Evolutionary conservation across 129 eudicot species (phyloP).

Genomic region (Tagetes erecta): DNA sequence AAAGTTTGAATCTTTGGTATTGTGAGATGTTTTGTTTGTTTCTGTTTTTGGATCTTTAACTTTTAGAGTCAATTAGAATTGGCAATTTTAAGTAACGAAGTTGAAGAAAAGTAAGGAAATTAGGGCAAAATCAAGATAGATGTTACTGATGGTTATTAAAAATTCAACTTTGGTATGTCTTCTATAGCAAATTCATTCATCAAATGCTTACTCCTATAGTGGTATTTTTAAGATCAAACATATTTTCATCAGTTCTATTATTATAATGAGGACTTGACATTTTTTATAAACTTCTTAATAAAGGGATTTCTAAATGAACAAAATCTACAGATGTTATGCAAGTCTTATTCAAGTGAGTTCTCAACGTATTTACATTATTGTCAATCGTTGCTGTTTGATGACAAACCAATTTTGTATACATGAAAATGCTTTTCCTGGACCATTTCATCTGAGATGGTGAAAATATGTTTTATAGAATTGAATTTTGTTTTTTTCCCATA

Average conservation of each 20-base stretch:
- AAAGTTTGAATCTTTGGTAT: too few relatives aligned
- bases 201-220: constrained; percentile 58
- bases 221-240: constrained; percentile 35
- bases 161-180: too few relatives aligned
- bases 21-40: too few relatives aligned
- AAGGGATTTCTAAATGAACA: constrained; percentile 19
- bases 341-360: constrained; percentile 66
- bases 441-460: constrained; percentile 66
- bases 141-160: too few relatives aligned
- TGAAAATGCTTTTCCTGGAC: constrained; percentile 68
- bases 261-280: neutral
- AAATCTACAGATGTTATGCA: constrained; percentile 55
- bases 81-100: too few relatives aligned
- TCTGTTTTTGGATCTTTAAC: too few relatives aligned
- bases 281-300: constrained; percentile 9
- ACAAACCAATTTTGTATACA: constrained; percentile 65
- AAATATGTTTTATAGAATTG: neutral
- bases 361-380: constrained; percentile 66
- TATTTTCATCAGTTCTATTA: neutral
- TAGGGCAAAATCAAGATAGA: too few relatives aligned
- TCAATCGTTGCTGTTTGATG: constrained; percentile 71
- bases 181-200: too few relatives aligned
- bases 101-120: too few relatives aligned
- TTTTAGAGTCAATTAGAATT: too few relatives aligned
- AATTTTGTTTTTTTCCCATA: neutral